A percentile compares a stretch with the other conserved stretches of the same genome.
phyloP scores from a whole-genome alignment of 306 rosid genomes.

The Corylus avellana region DNA sequence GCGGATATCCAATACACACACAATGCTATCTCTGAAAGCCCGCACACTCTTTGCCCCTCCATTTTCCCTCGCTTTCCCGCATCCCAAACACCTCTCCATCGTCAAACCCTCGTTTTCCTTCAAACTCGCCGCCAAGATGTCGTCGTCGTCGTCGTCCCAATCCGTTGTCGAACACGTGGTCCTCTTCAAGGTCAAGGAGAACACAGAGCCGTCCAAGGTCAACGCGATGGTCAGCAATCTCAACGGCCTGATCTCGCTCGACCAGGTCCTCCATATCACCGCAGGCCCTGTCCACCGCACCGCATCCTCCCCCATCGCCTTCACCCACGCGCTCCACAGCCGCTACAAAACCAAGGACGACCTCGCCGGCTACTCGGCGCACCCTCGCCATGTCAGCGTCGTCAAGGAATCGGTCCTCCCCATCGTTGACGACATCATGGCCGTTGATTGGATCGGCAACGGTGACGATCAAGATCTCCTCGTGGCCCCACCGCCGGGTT shows the following conservation, averaged over 20 bases:
- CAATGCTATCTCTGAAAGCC: slow-evolving; percentile 38
- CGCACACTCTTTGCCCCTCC: slow-evolving; percentile 11
- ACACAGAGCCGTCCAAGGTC: slow-evolving; percentile 61
- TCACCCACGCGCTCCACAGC: slow-evolving; percentile 86
- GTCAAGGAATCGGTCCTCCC: slow-evolving; percentile 70
- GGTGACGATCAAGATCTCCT: slow-evolving; percentile 19
- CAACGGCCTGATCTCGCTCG: slow-evolving; percentile 54
- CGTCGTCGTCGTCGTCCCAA: slow-evolving; percentile 22
- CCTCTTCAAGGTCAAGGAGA: slow-evolving; percentile 79
- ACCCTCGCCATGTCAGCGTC: slow-evolving; percentile 65
- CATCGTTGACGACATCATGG: slow-evolving; percentile 79
- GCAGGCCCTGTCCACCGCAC: slow-evolving; percentile 67
- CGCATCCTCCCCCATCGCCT: slow-evolving; percentile 58
- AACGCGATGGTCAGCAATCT: slow-evolving; percentile 56
- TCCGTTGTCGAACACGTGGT: slow-evolving; percentile 73
- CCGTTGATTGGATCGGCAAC: slow-evolving; percentile 80
- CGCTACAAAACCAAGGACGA: slow-evolving; percentile 71
- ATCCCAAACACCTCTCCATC: slow-evolving; percentile 29
- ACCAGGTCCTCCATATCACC: slow-evolving; percentile 57
- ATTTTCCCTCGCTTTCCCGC: slow-evolving; percentile 27
- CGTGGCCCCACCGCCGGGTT: slow-evolving; percentile 41
- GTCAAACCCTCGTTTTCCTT: not conserved
- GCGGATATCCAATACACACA: not conserved
- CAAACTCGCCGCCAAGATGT: slow-evolving; percentile 30
- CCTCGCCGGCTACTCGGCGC: slow-evolving; percentile 54